Base-by-base conservation (phyloP, 352 stramenopile species). In the Elongisporangium undulatum region DNA sequence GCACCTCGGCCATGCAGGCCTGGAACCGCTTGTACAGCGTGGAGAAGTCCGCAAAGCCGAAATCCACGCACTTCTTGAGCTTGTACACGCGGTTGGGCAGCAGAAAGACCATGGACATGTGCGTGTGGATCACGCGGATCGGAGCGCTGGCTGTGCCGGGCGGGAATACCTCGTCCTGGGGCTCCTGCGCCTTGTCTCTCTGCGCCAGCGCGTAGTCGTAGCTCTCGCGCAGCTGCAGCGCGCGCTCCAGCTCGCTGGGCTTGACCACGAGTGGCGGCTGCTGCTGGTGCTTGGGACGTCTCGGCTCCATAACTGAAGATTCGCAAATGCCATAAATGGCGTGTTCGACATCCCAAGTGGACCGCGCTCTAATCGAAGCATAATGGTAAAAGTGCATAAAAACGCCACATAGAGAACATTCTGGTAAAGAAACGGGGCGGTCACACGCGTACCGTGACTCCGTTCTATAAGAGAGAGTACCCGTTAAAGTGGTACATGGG, bases 31-130 rank as follows among this genome's bases (percentile, higher is more conserved):
- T 86, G 63, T 77, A 83, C 15, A 91, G 75, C 53, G 77, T 87
- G 10, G 77, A 84, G 48, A 89, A 91, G 63, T 91, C 81, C 7
- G 70, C 78, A 58, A 91, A 91, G 5, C 79, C 81, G 52, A 89
- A 89, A 56, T 89, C 62, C 55, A 91, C 81, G n/a, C 67, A 50
- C 59, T 89, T 91, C 66, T 91, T 91, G 51, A 91, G 55, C 68
- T 91, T 91, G 59, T 87, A 89, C 45, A 91, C 81, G 50, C 74
- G 74, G 13, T 79, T 26, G 0, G 77, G 72, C 48, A 88, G 68
- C 45, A 86, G 21, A 49, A 88, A 80, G 1, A 89, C 79, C 78
- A 91, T 83, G 34, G 81, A 91, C 69, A 91, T 75, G 71, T 91
- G 81, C 61, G 81, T 91, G 59, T 89, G 78, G 50, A 88, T 69